Evolutionary conservation across 805 yeast genomes (phyloP), one percentile per base, ranked within the genome.

Genomic region (Schwanniomyces pseudopolymorphus): DNA sequence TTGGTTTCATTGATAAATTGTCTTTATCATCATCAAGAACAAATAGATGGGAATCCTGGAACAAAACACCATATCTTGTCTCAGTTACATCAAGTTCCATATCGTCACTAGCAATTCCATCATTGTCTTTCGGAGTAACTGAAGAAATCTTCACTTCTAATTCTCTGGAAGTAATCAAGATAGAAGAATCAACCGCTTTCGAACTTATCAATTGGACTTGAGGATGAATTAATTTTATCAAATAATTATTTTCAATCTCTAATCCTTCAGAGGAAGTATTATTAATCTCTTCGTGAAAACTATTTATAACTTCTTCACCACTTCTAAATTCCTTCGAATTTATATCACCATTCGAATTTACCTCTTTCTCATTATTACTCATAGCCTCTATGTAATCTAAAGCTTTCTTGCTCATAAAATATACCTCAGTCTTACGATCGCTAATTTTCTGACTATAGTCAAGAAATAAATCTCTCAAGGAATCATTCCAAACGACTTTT

Each of bases 401-500:
- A 0, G 84, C 81, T 51, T 72, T 73, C 43, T 74, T 69, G 9
- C 79, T 70, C 71, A 78, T 67, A 43, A 74, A 74, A 54, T 74
- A 78, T 2, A 63, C 61, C 27, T 69, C 69, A 0, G 76, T 64
- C 46, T 65, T 72, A 43, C 77, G 60, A 35, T 75, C 80, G 9
- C 70, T 62, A 5, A 75, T 62, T 40, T 69, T 69, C 11, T 71
- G 66, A 20, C 83, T 59, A 56, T 85, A 88, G 38, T 81, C 77
- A 59, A 79, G 77, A 39, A 89, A 67, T 10, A 79, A 68, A 56
- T 89, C 81, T 46, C 97, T 70, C 8, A 83, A 76, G 3, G 69
- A 59, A 49, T 86, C 83, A 62, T 87, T 85, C 96, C 97, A 90
- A 54, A 83, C 86, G 54, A 90, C 60, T 55, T 84, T 80, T 62